Evolutionary conservation across 2,329 filamentous ascomycete genomes (phyloP), one percentile per base, ranked within the genome.

Genomic region (Venturia nashicola): DNA sequence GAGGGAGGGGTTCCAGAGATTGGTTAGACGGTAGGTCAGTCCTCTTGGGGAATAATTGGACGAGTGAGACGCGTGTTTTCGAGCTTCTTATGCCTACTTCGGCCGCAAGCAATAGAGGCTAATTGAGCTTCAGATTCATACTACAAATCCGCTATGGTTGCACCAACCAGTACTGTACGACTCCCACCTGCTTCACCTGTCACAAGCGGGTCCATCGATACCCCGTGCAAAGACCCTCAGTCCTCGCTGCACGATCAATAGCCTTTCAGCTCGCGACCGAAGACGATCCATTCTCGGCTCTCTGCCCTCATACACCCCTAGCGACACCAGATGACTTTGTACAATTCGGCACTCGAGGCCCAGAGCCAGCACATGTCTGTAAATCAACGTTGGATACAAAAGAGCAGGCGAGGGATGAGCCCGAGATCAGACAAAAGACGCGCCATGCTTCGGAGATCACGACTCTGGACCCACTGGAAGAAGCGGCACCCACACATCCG

Each of bases 111-210:
- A 34, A 8, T 18, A 57, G 9, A 16, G 48, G 32, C 51, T 57
- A 20, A 57, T 36, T 14, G 51, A n/a, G 3, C 14, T 18, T n/a
- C 32, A 65, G 64, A 32, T 65, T 42, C 61, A 64, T 59, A 20
- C 7, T 65, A 5, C 65, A 66, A 27, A 61, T 66, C 12, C 65
- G 64, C 2, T 65, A 65, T 60, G 65, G 65, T 27, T 66, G 65
- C 43, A 9, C 39, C 36, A 59, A 42, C 36, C 20, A 40, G 12
- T 14, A 66, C 14, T 66, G 65, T 59, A 57, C 43, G 18, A 65
- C 34, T 27, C 44, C 36, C 11, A 44, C 39, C 16, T 66, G 65
- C 62, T 65, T 59, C 23, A 62, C 43, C 51, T 66, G 39, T 42
- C 65, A 44, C 16, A 54, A 62, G 42, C 59, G 34, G 9, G 20